Base-by-base conservation (phyloP, 2,329 filamentous ascomycete species). In the Colletotrichum filicis region DNA sequence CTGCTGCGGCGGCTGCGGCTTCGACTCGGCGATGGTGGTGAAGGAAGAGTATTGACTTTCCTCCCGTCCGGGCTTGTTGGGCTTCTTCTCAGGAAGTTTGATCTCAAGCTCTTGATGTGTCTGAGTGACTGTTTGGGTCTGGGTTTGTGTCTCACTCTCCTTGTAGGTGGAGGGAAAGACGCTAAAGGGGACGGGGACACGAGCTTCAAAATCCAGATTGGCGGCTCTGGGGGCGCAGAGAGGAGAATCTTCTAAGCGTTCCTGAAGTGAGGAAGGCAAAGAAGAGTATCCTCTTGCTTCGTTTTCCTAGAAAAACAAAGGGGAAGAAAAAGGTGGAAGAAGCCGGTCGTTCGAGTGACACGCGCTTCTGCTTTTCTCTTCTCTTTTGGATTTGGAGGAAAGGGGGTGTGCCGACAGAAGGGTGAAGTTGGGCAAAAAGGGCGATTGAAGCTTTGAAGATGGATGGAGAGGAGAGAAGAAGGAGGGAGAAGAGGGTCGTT, bases 151-250 rank as follows among this genome's bases (percentile, higher is more conserved):
- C 74, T 80, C 84, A 81, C 83, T 84, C 84, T 88, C 89, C 85
- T 93, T 92, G 91, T 98, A 98, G 87, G 95, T 94, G 87, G 95
- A 98, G 90, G 96, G 96, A 92, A 98, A 98, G 93, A 98, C 94
- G 94, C 95, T 98, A 92, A 98, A 97, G 89, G 96, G 96, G 88
- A 98, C 97, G 90, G 96, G 95, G 88, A 98, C 94, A 88, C 95
- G 94, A 88, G 95, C 95, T 94, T 98, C 95, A 97, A 97, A 98
- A 94, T 98, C 95, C 95, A 98, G 95, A 90, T 95, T 98, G 94
- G 89, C 94, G 93, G 93, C 92, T 92, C 93, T 92, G 79, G 84
- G 85, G 85, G 87, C 87, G 91, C 86, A 83, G 85, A 72, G 74
- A 75, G 73, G 86, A 88, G 84, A 86, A 91, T 89, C 89, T 91